phyloP scores from a whole-genome alignment of 139 green algal genomes.

The Mesotaenium endlicherianum region DNA sequence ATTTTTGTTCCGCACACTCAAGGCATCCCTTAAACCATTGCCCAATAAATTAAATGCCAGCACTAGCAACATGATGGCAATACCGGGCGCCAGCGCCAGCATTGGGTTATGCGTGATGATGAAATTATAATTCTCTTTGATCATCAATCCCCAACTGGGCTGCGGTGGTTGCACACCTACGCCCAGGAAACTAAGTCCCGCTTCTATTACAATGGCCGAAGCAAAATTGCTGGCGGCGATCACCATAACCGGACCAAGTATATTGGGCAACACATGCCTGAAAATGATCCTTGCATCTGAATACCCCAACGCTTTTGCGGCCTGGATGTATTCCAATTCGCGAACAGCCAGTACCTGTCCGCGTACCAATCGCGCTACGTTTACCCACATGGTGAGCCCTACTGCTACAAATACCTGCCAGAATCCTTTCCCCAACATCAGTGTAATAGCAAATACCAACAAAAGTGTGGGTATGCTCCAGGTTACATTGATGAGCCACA shows the following conservation, averaged over 20 bases:
- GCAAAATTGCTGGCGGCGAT: not conserved
- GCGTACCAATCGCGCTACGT: not conserved
- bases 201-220: not conserved
- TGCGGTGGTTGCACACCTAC: not conserved
- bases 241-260: not conserved
- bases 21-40: not conserved
- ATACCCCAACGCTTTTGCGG: not conserved
- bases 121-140: not conserved
- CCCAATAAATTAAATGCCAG: not conserved
- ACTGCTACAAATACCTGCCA: not conserved
- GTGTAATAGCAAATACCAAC: not conserved
- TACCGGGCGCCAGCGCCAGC: not conserved
- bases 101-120: not conserved
- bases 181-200: not conserved
- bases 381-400: not conserved
- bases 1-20: not conserved
- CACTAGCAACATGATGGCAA: not conserved
- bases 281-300: not conserved
- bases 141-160: not conserved
- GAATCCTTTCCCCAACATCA: no score
- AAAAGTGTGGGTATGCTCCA: not conserved
- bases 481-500: not conserved
- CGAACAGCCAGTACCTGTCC: not conserved
- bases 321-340: not conserved
- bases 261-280: not conserved